These are phyloP conservation scores for Choanephora cucurbitarum DNA, from an alignment of 371 early-diverging fungal species.

Conservation along the genomic window DNA sequence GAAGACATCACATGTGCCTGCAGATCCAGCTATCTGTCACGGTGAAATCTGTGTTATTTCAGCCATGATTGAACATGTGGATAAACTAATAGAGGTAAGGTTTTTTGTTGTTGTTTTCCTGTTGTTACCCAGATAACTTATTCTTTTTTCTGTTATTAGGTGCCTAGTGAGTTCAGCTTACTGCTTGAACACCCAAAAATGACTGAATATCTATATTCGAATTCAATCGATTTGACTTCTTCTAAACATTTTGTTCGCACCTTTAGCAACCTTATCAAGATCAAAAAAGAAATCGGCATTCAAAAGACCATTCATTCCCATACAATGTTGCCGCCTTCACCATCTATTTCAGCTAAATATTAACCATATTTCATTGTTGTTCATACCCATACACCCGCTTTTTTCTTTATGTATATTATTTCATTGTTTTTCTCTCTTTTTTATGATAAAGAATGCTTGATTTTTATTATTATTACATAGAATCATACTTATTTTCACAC, in stretches of 20 bases:
- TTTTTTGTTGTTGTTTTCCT: too few relatives aligned
- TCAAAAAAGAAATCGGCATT: slow-evolving; percentile 23
- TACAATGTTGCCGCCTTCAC: slow-evolving; percentile 18
- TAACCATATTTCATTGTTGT: not conserved
- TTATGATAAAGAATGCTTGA: too few relatives aligned
- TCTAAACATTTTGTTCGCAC: slow-evolving; percentile 26
- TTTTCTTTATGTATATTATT: too few relatives aligned
- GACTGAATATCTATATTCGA: slow-evolving; percentile 18
- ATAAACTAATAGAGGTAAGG: slow-evolving; percentile 66
- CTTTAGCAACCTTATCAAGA: slow-evolving; percentile 19
- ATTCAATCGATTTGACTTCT: slow-evolving; percentile 25
- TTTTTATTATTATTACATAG: slow-evolving; percentile 26
- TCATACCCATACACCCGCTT: too few relatives aligned
- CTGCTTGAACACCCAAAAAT: slow-evolving; percentile 29
- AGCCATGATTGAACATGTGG: slow-evolving; percentile 70
- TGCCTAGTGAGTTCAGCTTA: slow-evolving; percentile 21
- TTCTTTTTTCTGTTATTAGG: too few relatives aligned
- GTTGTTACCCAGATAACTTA: too few relatives aligned
- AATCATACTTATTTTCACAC: slow-evolving; percentile 31
- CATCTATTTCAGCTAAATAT: slow-evolving; percentile 9
- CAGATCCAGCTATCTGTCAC: slow-evolving; percentile 36
- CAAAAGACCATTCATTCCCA: not conserved
- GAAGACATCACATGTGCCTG: slow-evolving; percentile 60
- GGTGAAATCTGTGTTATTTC: slow-evolving; percentile 72
- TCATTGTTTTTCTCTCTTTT: too few relatives aligned